Conservation (phyloP, 192 early-diverging fungal genomes). For the Coemansia sp. region DNA sequence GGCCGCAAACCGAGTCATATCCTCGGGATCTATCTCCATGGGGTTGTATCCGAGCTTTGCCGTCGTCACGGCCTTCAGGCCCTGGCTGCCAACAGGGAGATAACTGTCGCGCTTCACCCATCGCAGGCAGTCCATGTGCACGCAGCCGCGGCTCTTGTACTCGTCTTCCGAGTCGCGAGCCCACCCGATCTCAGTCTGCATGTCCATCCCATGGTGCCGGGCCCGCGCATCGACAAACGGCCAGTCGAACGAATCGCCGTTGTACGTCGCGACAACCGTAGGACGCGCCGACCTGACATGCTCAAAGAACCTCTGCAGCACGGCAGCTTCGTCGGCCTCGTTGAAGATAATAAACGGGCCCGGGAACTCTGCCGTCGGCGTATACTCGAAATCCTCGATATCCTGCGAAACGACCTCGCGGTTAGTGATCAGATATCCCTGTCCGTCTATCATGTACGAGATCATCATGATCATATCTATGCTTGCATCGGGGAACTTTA, state of each 20-base stretch:
- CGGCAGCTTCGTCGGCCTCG: slow-evolving; percentile 76
- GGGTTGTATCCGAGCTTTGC: slow-evolving; percentile 97
- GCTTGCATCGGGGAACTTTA: slow-evolving; percentile 92
- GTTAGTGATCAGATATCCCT: slow-evolving; percentile 97
- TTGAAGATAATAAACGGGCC: slow-evolving; percentile 98
- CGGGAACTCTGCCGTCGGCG: slow-evolving; percentile 90
- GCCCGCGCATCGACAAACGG: slow-evolving; percentile 91
- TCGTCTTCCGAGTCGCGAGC: slow-evolving; percentile 74
- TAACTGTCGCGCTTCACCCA: slow-evolving; percentile 99
- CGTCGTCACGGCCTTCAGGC: slow-evolving; percentile 94
- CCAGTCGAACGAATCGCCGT: slow-evolving; percentile 99
- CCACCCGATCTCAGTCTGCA: slow-evolving; percentile 88
- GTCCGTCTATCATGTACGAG: slow-evolving; percentile 99
- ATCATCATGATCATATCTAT: slow-evolving; percentile 99
- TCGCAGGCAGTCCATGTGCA: slow-evolving; percentile 94
- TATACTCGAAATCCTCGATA: slow-evolving; percentile 98
- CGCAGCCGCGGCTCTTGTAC: slow-evolving; percentile 81
- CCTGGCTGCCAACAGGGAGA: slow-evolving; percentile 93
- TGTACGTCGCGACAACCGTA: slow-evolving; percentile 92
- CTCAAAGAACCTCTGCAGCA: slow-evolving; percentile 85
- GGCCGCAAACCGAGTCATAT: slow-evolving; percentile 92
- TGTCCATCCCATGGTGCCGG: slow-evolving; percentile 73
- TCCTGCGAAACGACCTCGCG: slow-evolving; percentile 92
- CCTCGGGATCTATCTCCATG: slow-evolving; percentile 96
- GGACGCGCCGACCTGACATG: slow-evolving; percentile 83